Conservation (phyloP, 345 rosid genomes). For the Rhodamnia rubescens region DNA sequence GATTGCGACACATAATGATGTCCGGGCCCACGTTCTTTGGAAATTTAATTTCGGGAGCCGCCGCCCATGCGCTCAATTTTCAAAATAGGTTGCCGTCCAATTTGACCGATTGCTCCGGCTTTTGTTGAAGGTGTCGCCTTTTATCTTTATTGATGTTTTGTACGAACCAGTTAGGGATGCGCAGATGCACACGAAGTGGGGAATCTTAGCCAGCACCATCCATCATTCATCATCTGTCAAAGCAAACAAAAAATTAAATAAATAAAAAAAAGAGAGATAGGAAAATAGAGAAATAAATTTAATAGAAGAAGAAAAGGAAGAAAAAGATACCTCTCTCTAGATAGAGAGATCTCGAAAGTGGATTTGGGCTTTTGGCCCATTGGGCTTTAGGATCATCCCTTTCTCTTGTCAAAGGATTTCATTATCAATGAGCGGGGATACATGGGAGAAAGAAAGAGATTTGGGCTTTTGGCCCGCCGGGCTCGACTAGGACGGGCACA, state of each 20-base stretch:
- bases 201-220: background rate
- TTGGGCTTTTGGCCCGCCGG: background rate
- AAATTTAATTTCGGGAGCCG: background rate
- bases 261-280: fast-evolving
- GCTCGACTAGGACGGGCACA: background rate
- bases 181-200: background rate
- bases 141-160: background rate
- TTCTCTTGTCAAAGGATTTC: too few relatives aligned
- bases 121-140: background rate
- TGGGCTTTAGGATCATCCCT: background rate
- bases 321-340: too few relatives aligned
- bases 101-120: background rate
- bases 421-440: background rate
- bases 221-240: background rate
- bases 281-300: background rate
- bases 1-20: background rate
- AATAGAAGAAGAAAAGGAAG: background rate
- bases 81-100: background rate
- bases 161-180: background rate
- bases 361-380: background rate
- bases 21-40: background rate
- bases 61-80: background rate
- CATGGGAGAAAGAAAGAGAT: background rate
- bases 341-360: background rate
- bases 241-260: too few relatives aligned